phyloP scores from a whole-genome alignment of 1,139 yeast species.

The Hemisphaericaspora subhashii region DNA sequence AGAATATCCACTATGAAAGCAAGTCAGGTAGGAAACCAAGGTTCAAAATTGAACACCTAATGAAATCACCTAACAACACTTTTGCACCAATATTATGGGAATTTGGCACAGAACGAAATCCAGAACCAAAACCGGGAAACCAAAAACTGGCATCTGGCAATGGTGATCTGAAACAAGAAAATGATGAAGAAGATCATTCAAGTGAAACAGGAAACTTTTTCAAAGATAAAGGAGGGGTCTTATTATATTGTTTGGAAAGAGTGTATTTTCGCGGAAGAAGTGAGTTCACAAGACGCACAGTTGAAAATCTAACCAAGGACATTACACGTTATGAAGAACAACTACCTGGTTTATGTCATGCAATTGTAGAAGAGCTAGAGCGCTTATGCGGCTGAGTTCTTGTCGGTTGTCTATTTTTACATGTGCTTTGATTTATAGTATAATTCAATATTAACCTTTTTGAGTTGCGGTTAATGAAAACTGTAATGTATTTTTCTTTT shows the following conservation, averaged over 20 bases:
- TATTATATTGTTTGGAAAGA: constrained; percentile 27
- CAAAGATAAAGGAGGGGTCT: constrained; percentile 13
- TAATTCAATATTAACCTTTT: no score
- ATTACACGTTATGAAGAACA: constrained; percentile 45
- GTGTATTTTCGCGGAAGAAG: constrained; percentile 52
- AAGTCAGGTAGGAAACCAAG: constrained; percentile 13
- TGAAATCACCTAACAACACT: neutral
- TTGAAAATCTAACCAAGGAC: constrained; percentile 37
- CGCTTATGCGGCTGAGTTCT: neutral
- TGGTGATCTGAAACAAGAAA: neutral
- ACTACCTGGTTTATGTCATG: constrained; percentile 66
- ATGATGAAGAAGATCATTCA: constrained; percentile 2
- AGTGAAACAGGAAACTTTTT: neutral
- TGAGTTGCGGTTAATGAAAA: no score
- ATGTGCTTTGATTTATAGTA: no score
- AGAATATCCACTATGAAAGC: constrained; percentile 8
- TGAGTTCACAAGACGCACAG: constrained; percentile 44
- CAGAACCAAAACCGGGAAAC: neutral
- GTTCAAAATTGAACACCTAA: constrained; percentile 5
- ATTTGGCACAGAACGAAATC: neutral
- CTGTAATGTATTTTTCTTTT: no score
- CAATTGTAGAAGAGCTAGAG: constrained; percentile 57
- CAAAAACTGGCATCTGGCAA: no score
- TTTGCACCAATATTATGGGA: constrained; percentile 3
- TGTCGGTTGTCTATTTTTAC: neutral